phyloP scores from a whole-genome alignment of 1,139 yeast genomes.

The Kodamaea derodonti region DNA sequence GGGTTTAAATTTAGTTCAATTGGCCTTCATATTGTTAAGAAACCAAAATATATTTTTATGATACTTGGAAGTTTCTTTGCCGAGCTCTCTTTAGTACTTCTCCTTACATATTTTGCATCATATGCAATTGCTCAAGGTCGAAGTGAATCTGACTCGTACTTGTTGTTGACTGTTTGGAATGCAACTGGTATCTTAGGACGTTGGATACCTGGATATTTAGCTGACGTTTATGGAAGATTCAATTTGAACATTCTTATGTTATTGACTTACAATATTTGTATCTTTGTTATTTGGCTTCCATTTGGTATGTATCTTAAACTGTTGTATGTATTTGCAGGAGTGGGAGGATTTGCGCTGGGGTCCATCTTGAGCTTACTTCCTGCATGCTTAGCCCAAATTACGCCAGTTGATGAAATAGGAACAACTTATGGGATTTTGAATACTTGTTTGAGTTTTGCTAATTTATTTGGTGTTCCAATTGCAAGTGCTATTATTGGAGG shows the following conservation, averaged over 20 bases:
- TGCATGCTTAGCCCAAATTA: conserved; percentile 27
- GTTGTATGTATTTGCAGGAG: conserved; percentile 22
- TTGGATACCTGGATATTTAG: conserved; percentile 24
- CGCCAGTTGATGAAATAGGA: conserved; percentile 28
- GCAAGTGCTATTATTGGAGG: conserved; percentile 37
- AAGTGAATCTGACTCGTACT: conserved; percentile 19
- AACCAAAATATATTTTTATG: conserved; percentile 9
- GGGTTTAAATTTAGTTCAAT: not conserved
- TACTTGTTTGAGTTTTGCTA: conserved; percentile 26
- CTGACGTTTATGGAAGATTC: conserved; percentile 30
- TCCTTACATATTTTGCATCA: conserved; percentile 30
- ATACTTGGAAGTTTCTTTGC: conserved; percentile 17
- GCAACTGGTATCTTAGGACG: conserved; percentile 29
- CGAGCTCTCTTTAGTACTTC: conserved; percentile 54
- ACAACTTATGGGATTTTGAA: conserved; percentile 29
- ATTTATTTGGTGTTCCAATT: conserved; percentile 32
- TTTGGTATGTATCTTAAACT: conserved; percentile 25
- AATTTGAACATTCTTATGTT: conserved; percentile 23
- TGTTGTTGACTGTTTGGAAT: conserved; percentile 26
- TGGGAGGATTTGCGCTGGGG: conserved; percentile 31
- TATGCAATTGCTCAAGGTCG: conserved; percentile 28
- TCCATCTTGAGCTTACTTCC: conserved; percentile 29
- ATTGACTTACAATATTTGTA: conserved; percentile 17
- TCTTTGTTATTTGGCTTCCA: conserved; percentile 25
- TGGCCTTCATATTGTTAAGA: conserved; percentile 6